Base-by-base conservation (phyloP, 169 alveolate species). In the Sarcocystis neurona region DNA sequence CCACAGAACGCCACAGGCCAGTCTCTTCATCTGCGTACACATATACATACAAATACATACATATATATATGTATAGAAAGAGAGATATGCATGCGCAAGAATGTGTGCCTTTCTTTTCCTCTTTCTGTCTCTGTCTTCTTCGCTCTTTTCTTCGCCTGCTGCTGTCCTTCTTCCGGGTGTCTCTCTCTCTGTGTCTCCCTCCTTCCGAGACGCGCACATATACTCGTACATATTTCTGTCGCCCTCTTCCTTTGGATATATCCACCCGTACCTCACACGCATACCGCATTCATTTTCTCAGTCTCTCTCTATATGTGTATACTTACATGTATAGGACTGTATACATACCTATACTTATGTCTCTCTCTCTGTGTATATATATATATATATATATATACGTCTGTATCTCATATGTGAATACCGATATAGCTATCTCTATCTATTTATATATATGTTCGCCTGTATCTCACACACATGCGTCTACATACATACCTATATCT, bases 151-250 rank as follows among this genome's bases (percentile, higher is more conserved):
- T 63, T 15, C 27, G 46, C 75, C 12, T 63, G 8, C 43, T n/a
- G 37, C 44, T 5, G 41, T 43, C 27, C 37, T n/a, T n/a, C n/a
- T n/a, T n/a, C n/a, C n/a, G n/a, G 46, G 27, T 43, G 27, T 58
- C 70, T 58, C 70, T 34, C 30, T n/a, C 75, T n/a, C n/a, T n/a
- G n/a, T n/a, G n/a, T n/a, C 75, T 58, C 70, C 60, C 60, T 10
- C 6, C 27, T 48, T 48, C 60, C 15, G 6, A 6, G 15, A 15
- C 60, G 27, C 60, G 60, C 60, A 6, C 60, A 6, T n/a, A n/a
- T n/a, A n/a, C n/a, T n/a, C n/a, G n/a, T n/a, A n/a, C n/a, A n/a
- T n/a, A n/a, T n/a, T n/a, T n/a, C n/a, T n/a, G n/a, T n/a, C n/a
- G n/a, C n/a, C n/a, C n/a, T n/a, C n/a, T n/a, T n/a, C n/a, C n/a